Base-by-base conservation (phyloP, 169 alveolate genomes). In the Cryptosporidium canis region DNA sequence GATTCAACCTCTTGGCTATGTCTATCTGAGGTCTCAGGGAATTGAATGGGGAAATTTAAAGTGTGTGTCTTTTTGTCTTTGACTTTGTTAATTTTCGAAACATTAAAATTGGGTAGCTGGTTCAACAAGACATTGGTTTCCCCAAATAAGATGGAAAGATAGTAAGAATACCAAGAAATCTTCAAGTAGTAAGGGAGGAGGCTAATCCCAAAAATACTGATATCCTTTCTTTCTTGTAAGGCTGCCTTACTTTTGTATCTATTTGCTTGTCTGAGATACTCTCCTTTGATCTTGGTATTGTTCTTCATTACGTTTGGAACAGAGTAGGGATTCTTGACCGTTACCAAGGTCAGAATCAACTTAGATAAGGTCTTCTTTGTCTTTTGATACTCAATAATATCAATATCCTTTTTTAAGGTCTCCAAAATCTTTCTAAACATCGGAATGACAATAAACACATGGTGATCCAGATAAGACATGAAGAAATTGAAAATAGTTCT, bases 111-210 rank as follows among this genome's bases (percentile, higher is more conserved):
- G 16, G 84, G 84, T 14, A 70, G 16, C 33, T 70, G 84, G 43
- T 70, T 70, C 24, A 70, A 18, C 0, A 77, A 37, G 9, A 41
- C 44, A 56, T 53, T 55, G 33, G 66, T 58, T 31, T 77, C 87
- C 0, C 58, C 35, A 21, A 24, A 9, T 21, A 58, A 11, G 8
- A 39, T 39, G 27, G 24, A 11, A 21, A 55, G 37, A 24, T 77
- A 77, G 4, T 77, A 39, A 14, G 43, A 12, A 44, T 58, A 77
- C 87, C 87, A 77, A 27, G 51, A 77, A 14, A 77, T 55, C 33
- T 29, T 77, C 14, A 58, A 35, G 14, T 58, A 58, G 14, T 77
- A 77, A 27, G 70, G 65, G 27, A 12, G 33, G 21, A 77, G 29
- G 11, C 18, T 56, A 16, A 56, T 43, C 4, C 87, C 87, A 56